Evolutionary conservation across 345 rosid genomes (phyloP), one percentile per base, ranked within the genome.

Genomic region (Camelina neglecta): DNA sequence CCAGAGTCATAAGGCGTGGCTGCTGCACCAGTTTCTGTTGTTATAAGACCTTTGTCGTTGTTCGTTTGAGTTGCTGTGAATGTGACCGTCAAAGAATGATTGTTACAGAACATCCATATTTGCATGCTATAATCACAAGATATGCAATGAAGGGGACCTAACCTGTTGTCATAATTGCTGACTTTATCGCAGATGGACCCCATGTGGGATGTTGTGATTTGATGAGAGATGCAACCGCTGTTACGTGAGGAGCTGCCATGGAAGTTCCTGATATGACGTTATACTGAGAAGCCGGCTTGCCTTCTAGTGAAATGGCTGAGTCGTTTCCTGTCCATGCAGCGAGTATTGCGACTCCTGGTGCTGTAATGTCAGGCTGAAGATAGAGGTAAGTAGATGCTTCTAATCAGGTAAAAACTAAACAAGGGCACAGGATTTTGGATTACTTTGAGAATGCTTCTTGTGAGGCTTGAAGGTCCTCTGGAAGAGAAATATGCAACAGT

Each of bases 91-190:
- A 74, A 65, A 31, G 33, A 38, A 55, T 39, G 12, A 21, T 4
- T 18, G 63, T 76, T 35, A 71, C 47, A 21, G 15, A n/a, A 21
- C n/a, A 42, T 21, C 20, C 21, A 42, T 0, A 51, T 18, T 33
- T 38, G 60, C 56, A 21, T 62, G 49, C 24, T 29, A 12, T 63
- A 6, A 31, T 55, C 38, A 48, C 12, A 36, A 78, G 1, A 60
- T 7, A 11, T 60, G 36, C 24, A 26, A 42, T 45, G 66, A 3
- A 35, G 36, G 33, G 60, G 8, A 29, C 21, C 7, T 73, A 36
- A 89, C 91, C 91, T 81, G 95, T 87, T 42, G 98, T 92, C 95
- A 89, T 84, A 35, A 90, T 87, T 73, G 95, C 98, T 9, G 98
- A 89, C 84, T 56, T 85, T 75, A 91, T 80, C 2, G 88, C 91